These are phyloP conservation scores for Tricholoma furcatifolium DNA, from an alignment of 768 basidiomycete species.

Conservation along the genomic window DNA sequence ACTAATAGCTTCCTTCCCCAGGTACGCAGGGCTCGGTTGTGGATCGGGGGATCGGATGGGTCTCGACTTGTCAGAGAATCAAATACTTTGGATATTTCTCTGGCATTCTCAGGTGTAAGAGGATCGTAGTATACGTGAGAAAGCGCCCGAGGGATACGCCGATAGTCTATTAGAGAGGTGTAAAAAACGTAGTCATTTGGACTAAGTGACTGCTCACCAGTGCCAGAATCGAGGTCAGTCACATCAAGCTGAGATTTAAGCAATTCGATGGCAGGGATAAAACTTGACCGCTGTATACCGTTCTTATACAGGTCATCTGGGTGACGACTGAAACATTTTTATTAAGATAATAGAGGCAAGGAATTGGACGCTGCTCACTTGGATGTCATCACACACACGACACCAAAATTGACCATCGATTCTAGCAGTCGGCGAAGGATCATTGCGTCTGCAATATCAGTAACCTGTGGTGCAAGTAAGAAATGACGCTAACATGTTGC, in stretches of 20 bases:
- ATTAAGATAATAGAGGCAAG: background rate
- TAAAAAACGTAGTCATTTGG: constrained; percentile 2
- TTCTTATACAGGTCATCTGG: constrained; percentile 98
- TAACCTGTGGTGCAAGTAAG: constrained; percentile 53
- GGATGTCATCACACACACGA: constrained; percentile 94
- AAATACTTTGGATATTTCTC: constrained; percentile 86
- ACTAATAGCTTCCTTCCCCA: constrained; percentile 88
- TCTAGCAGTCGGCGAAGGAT: constrained; percentile 90
- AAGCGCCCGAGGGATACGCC: constrained; percentile 88
- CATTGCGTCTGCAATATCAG: constrained; percentile 98
- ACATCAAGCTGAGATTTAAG: constrained; percentile 86
- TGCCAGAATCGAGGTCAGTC: constrained; percentile 93
- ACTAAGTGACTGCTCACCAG: constrained; percentile 50
- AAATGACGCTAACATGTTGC: background rate
- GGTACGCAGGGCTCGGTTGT: constrained; percentile 66
- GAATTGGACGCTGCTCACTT: constrained; percentile 60
- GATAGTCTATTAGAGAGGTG: constrained; percentile 66
- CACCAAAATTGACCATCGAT: constrained; percentile 81
- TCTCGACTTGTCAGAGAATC: constrained; percentile 57
- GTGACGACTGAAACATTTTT: constrained; percentile 68
- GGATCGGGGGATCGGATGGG: constrained; percentile 53
- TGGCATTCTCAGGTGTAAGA: constrained; percentile 56
- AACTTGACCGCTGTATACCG: constrained; percentile 93
- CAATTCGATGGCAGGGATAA: constrained; percentile 92
- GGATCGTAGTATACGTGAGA: constrained; percentile 94